Percentiles rank a stretch among this genome's conserved stretches.
phyloP scores from a whole-genome alignment of 164 flowering plant species.

The Paratinospora sagittata region DNA sequence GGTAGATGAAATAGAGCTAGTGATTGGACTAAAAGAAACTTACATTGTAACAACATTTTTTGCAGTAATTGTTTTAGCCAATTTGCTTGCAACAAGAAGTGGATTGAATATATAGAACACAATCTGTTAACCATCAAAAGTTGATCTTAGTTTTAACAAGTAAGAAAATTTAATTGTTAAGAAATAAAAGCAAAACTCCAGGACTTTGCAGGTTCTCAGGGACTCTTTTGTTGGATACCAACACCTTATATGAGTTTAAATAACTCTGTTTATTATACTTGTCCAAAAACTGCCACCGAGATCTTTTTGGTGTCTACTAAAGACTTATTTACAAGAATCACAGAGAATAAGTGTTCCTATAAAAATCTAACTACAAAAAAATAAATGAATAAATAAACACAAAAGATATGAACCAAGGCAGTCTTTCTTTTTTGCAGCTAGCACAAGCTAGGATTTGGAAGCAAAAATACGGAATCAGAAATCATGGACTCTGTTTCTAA shows the following conservation, averaged over 20 bases:
- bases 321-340: not conserved
- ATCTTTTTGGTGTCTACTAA: not conserved
- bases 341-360: not conserved
- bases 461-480: too few relatives aligned
- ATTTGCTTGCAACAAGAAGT: slow-evolving; percentile 47
- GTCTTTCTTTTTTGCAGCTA: not conserved
- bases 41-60: slow-evolving; percentile 50
- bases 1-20: not conserved
- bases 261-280: not conserved
- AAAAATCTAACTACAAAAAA: not conserved
- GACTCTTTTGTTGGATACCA: not conserved
- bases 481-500: too few relatives aligned
- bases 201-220: not conserved
- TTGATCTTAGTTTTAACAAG: not conserved
- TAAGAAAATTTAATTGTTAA: too few relatives aligned
- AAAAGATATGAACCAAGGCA: not conserved
- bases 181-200: too few relatives aligned
- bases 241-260: not conserved
- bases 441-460: too few relatives aligned
- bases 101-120: slow-evolving; percentile 71
- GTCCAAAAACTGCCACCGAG: not conserved
- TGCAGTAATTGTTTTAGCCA: slow-evolving; percentile 52
- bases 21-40: slow-evolving; percentile 22
- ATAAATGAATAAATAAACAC: too few relatives aligned
- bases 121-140: slow-evolving; percentile 36